Evolutionary conservation across 176 grass and related monocot genomes (phyloP).

Genomic region (Cocos nucifera): DNA sequence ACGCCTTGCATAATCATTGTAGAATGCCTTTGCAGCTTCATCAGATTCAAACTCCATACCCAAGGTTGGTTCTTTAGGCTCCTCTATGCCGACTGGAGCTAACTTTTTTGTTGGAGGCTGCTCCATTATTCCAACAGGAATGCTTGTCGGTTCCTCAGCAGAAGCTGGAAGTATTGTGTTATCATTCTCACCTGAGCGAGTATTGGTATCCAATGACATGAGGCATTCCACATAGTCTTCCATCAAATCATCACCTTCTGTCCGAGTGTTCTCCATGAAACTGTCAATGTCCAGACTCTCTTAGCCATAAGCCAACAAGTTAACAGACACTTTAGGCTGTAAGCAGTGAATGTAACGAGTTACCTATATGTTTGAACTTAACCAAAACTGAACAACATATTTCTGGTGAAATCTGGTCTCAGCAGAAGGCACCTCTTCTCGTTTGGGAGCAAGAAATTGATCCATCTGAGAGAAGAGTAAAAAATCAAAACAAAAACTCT

Average conservation of each 20-base stretch:
- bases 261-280: constrained; percentile 39
- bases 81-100: constrained; percentile 9
- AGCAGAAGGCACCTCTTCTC: too few species aligned
- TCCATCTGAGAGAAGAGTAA: too few species aligned
- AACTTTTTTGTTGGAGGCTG: constrained; percentile 23
- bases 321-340: too few species aligned
- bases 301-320: too few species aligned
- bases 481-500: too few species aligned
- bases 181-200: constrained; percentile 27
- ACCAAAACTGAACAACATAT: too few species aligned
- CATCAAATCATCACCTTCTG: constrained; percentile 55
- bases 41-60: constrained; percentile 75
- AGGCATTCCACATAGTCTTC: constrained; percentile 80
- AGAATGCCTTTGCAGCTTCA: constrained; percentile 72
- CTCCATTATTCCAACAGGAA: constrained; percentile 15
- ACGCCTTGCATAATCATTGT: constrained; percentile 61
- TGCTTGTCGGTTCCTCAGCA: constrained; percentile 9
- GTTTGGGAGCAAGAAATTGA: too few species aligned
- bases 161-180: constrained; percentile 28
- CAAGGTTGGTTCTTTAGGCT: constrained; percentile 45
- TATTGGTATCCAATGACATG: constrained; percentile 75
- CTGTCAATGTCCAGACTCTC: not conserved
- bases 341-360: too few species aligned
- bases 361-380: too few species aligned
- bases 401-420: too few species aligned